These are phyloP conservation scores for Podospora conica DNA, from an alignment of 495 filamentous ascomycete species.

Conservation along the genomic window DNA sequence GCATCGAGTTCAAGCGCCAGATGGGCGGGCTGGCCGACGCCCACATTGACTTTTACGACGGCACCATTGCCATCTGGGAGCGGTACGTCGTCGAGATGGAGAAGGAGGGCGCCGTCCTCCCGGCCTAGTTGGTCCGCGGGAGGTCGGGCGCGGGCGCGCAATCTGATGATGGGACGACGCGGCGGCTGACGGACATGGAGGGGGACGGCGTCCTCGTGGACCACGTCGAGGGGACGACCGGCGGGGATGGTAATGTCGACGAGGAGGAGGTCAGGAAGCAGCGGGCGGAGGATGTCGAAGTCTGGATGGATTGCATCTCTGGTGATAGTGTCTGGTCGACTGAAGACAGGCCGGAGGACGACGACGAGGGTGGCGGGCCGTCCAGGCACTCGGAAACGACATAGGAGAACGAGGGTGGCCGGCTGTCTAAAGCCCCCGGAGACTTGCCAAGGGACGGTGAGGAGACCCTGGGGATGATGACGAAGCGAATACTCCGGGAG, in stretches of 20 bases:
- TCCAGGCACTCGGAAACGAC: no score
- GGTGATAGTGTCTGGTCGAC: no score
- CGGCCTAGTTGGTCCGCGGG: conserved; percentile 18
- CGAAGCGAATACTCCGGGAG: not conserved
- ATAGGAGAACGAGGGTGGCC: no score
- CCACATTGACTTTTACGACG: conserved; percentile 80
- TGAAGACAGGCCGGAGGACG: no score
- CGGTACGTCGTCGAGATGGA: conserved; percentile 84
- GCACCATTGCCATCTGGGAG: conserved; percentile 82
- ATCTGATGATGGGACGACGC: not conserved
- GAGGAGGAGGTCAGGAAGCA: no score
- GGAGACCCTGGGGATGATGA: not conserved
- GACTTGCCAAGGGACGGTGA: no score
- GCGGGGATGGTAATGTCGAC: not conserved
- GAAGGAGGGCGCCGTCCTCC: conserved; percentile 45
- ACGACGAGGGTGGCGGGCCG: no score
- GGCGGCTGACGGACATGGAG: not conserved
- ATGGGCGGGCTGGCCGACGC: conserved; percentile 75
- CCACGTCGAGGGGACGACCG: no score
- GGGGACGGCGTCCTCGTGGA: not conserved
- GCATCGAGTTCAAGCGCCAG: conserved; percentile 82
- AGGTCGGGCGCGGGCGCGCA: not conserved
- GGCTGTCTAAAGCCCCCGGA: no score
- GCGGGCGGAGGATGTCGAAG: no score
- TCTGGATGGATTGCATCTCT: no score